phyloP scores from a whole-genome alignment of 176 grass and related monocot species.

The Oryza australiensis region DNA sequence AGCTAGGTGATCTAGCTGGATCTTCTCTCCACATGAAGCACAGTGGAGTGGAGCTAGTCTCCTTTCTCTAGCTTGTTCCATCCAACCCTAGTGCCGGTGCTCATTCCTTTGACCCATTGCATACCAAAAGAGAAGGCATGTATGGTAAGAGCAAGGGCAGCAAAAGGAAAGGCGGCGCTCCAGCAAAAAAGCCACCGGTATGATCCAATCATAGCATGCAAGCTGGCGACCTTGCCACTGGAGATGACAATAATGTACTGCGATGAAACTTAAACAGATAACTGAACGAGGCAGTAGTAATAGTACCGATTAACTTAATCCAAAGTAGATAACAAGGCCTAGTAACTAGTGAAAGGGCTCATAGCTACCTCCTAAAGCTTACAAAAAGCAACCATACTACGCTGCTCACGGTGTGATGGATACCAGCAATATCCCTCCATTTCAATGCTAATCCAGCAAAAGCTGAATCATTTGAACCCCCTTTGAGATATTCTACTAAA shows the following conservation, averaged over 20 bases:
- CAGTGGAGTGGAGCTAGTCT: too few relatives aligned
- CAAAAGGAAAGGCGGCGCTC: constrained; percentile 2
- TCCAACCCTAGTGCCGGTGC: not conserved
- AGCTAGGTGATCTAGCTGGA: not conserved
- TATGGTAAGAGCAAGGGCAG: not conserved
- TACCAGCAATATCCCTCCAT: constrained; percentile 32
- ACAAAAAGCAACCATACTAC: constrained; percentile 40
- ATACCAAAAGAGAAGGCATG: not conserved
- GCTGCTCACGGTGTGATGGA: not conserved
- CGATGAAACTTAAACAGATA: not conserved
- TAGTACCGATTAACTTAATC: not conserved
- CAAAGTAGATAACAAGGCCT: constrained; percentile 40
- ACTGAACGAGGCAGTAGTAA: not conserved
- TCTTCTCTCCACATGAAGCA: not conserved
- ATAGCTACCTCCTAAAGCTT: constrained; percentile 21
- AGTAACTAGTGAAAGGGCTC: constrained; percentile 27
- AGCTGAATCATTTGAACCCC: constrained; percentile 56
- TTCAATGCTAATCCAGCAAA: not conserved
- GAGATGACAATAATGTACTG: not conserved
- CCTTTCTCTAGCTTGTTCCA: not conserved
- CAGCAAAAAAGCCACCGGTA: constrained; percentile 13
- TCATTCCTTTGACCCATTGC: constrained; percentile 13
- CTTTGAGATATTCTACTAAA: constrained; percentile 37
- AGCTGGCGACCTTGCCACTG: not conserved
- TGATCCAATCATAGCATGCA: constrained; percentile 19